Evolutionary conservation across 2,329 filamentous ascomycete species (phyloP), one percentile per base, ranked within the genome.

Genomic region (Emydomyces testavorans): DNA sequence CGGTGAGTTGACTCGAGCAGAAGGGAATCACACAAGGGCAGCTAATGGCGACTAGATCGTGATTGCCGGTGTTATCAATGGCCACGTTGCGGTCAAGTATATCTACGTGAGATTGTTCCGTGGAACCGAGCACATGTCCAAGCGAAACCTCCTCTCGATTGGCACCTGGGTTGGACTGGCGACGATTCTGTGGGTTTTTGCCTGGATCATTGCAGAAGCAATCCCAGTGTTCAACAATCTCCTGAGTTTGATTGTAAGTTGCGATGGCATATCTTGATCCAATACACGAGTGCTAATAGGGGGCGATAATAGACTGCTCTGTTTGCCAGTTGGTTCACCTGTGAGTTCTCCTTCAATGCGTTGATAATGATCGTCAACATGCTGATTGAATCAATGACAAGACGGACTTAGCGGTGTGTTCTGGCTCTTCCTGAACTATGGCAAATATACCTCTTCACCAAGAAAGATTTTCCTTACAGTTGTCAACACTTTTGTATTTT

Each of bases 321-420:
- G 1, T 83, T 84, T 51, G 77, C 75, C 16, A 78, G 73, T 46
- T 84, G 81, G 80, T 85, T 85, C 61, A 80, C 76, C 84, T 53
- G 56, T 65, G 60, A 63, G 45, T 73, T 32, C n/a, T 3, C 16
- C 38, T 21, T 28, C 26, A 28, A 28, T n/a, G n/a, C n/a, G n/a
- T n/a, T n/a, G n/a, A n/a, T n/a, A n/a, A n/a, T n/a, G n/a, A n/a
- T n/a, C n/a, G n/a, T n/a, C n/a, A n/a, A 36, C 15, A 16, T 36
- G 18, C 31, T 45, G 20, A 45, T 26, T 7, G 4, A 15, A 28
- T n/a, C 8, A 10, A 28, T 16, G 11, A 6, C 13, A 35, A 55
- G 50, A 67, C 54, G 68, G 68, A 1, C 56, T 74, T 2, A 65
- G 64, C 16, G 69, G 65, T 6, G 54, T 66, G 2, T 69, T 73